Evolutionary conservation across 108 stramenopile species (phyloP), one percentile per base, ranked within the genome.

Genomic region (Cylindrotheca closterium): DNA sequence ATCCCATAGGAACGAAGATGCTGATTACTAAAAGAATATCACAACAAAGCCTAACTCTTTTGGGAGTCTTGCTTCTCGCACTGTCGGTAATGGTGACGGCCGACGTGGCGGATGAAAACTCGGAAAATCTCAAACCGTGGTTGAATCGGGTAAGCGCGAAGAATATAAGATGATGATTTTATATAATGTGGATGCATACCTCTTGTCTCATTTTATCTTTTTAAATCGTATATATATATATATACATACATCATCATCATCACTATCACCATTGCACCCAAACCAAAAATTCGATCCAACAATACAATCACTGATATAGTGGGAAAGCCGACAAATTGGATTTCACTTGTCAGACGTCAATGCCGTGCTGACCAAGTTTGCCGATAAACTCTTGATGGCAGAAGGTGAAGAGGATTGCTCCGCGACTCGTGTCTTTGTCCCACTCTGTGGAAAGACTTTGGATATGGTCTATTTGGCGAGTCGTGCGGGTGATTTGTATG

Each of bases 391-490:
- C 23, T 21, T 56, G 45, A 27, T 12, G 21, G 53, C 52, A 4
- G 52, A 52, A 2, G 3, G 2, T 28, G 27, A 1, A 29, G 0
- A 27, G 7, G 28, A 19, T 15, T 56, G 55, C 28, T 22, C 55
- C 46, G 48, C 42, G n/a, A 30, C 32, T 28, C 58, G 69, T 46
- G 58, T 89, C 30, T 85, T 93, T 53, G 85, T 93, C 26, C 92
- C 92, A n/a, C 75, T 93, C 18, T 93, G 92, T 65, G 92, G 92
- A 47, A 93, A 93, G 73, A 80, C 92, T 34, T 72, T 90, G 15
- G 92, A 93, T 53, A 77, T 93, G 79, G 81, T 85, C 3, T 87
- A 67, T 59, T 69, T 93, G 23, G 79, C 88, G 8, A 55, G 47
- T 1, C 58, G 78, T 54, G 50, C 66, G 17, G 47, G 55, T 50